Evolutionary conservation across 768 basidiomycete genomes (phyloP).

Genomic region (Mycena galericulata): DNA sequence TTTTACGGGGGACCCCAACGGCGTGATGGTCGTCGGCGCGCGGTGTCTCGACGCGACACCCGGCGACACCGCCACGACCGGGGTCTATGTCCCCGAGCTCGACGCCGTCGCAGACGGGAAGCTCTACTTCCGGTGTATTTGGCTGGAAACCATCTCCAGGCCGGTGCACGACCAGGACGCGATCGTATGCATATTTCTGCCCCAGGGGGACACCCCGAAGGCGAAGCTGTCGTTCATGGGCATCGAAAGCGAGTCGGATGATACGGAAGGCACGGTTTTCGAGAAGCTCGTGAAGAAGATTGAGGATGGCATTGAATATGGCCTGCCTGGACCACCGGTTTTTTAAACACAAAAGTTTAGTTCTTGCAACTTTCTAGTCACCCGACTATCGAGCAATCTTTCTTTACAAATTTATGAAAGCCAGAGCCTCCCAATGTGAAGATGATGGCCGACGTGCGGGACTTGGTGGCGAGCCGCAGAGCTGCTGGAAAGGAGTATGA

Average conservation of each 20-base stretch:
- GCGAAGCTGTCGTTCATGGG: neutral
- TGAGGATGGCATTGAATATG: constrained; percentile 1
- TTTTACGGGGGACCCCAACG: neutral
- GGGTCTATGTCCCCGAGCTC: neutral
- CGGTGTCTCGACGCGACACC: neutral
- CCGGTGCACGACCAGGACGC: neutral
- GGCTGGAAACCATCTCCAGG: neutral
- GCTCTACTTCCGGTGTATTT: neutral
- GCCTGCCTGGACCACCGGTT: neutral
- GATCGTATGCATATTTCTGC: neutral
- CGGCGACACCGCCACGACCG: neutral
- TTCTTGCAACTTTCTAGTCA: no score
- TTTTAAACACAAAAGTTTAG: no score
- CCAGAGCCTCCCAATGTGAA: no score
- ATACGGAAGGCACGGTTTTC: constrained; percentile 4
- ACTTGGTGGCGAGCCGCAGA: no score
- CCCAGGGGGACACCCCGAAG: neutral
- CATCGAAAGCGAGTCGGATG: neutral
- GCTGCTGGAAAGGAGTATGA: no score
- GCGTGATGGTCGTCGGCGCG: neutral
- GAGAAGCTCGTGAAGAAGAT: constrained; percentile 12
- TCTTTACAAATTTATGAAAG: no score
- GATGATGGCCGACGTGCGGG: no score
- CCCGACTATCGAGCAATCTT: no score
- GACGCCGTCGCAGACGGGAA: neutral